Conservation (phyloP, 805 yeast genomes). For the Hemisphaericaspora nanyangensis region DNA sequence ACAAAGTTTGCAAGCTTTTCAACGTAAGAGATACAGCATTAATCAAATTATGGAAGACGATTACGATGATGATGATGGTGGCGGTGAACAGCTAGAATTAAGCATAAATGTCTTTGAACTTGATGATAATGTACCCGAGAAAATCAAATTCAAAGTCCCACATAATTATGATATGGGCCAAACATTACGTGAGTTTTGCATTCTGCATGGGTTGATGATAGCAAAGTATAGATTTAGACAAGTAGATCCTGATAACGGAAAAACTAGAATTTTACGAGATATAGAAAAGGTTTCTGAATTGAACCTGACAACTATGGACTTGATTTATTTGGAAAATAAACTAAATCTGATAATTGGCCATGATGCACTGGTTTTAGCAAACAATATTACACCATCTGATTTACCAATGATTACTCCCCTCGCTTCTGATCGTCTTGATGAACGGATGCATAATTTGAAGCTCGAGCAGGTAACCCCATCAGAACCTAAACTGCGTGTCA, state of each 20-base stretch:
- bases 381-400: constrained; percentile 28
- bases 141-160: constrained; percentile 3
- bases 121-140: not conserved
- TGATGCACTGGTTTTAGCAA: constrained; percentile 10
- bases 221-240: constrained; percentile 23
- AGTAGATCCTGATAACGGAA: constrained; percentile 7
- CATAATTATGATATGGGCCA: constrained; percentile 18
- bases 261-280: constrained; percentile 7
- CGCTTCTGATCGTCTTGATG: constrained; percentile 17
- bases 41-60: constrained; percentile 8
- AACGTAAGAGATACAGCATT: constrained; percentile 12
- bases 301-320: constrained; percentile 14
- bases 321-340: constrained; percentile 13
- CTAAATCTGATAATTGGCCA: constrained; percentile 3
- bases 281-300: constrained; percentile 12
- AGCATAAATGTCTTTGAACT: too few species aligned
- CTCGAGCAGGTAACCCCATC: not conserved
- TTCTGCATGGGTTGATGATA: constrained; percentile 23
- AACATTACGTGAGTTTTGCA: constrained; percentile 25
- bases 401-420: constrained; percentile 14
- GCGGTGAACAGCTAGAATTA: too few species aligned
- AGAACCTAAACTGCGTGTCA: not conserved
- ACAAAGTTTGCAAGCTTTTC: constrained; percentile 16
- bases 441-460: constrained; percentile 7
- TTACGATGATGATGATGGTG: too few species aligned